These are phyloP conservation scores for Termitomyces sp. DNA, from an alignment of 768 basidiomycete species.

Conservation along the genomic window DNA sequence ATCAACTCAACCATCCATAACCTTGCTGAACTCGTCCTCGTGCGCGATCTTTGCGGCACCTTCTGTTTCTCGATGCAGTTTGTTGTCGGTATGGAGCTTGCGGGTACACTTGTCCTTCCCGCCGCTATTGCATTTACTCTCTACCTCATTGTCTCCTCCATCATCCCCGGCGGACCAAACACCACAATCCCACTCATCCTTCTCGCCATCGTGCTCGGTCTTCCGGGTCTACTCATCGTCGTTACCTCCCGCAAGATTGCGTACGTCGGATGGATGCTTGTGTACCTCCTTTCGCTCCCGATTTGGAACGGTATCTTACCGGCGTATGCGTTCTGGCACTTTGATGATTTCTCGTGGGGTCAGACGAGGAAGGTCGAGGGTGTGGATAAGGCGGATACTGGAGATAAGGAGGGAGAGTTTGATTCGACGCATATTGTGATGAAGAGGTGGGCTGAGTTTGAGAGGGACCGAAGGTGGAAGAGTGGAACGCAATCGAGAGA, in stretches of 20 bases:
- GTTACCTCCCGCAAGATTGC: constrained; percentile 92
- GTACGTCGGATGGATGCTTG: constrained; percentile 96
- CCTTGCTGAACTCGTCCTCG: constrained; percentile 89
- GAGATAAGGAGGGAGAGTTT: constrained; percentile 96
- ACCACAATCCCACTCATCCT: constrained; percentile 90
- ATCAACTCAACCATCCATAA: constrained; percentile 99
- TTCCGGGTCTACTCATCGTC: constrained; percentile 94
- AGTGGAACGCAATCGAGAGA: constrained; percentile 82
- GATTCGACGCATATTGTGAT: constrained; percentile 96
- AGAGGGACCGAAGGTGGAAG: constrained; percentile 93
- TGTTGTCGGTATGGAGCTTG: constrained; percentile 97
- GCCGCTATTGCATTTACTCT: constrained; percentile 97
- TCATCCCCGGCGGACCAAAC: constrained; percentile 75
- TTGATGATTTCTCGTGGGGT: constrained; percentile 99
- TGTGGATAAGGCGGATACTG: constrained; percentile 67
- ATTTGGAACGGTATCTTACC: constrained; percentile 98
- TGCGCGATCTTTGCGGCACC: constrained; percentile 97
- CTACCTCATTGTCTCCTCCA: constrained; percentile 86
- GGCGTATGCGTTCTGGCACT: constrained; percentile 98
- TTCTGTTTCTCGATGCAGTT: constrained; percentile 99
- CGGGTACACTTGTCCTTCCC: constrained; percentile 93
- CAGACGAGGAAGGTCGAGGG: constrained; percentile 85
- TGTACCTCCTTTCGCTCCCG: constrained; percentile 90
- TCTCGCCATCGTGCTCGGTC: constrained; percentile 91
- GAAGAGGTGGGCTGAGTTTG: constrained; percentile 99